Base-by-base conservation (phyloP, 1,139 yeast species). In the Kazachstania sp. region DNA sequence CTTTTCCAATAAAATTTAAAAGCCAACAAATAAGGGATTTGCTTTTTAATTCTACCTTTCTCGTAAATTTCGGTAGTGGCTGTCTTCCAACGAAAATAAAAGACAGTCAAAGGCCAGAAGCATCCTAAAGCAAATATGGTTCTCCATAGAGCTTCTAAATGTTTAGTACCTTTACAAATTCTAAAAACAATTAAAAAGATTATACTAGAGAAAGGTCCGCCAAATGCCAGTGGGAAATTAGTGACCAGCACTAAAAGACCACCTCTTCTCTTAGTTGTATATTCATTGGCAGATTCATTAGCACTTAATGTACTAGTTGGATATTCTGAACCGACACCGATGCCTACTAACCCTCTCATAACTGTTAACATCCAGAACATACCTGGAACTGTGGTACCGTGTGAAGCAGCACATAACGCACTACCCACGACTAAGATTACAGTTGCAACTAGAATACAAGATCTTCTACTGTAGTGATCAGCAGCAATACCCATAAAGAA, bases 281-380 rank as follows among this genome's bases (percentile, higher is more conserved):
- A 44, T 29, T 44, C 46, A 19, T 44, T 44, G 26, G 46, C 46
- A 28, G 46, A 44, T 29, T 44, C 46, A 28, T 44, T 44, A 13
- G 46, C 46, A 39, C 46, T 44, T 18, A 44, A 30, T 6, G 46
- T 44, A 39, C 46, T 44, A 23, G 46, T 44, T 34, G 46, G 46
- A 26, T 44, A 44, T 18, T 44, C 46, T 18, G 46, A 39, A 19
- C 46, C 46, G 12, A 44, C 46, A 34, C 46, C 46, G 28, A 44
- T 44, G 18, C 46, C 46, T 3, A 44, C 46, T 19, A 44, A 28
- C n/a, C 46, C 46, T 35, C 46, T 44, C 46, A 44, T 44, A 6
- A 39, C 41, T 8, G 46, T 44, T 16, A 44, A 18, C 46, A 44
- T 44, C 46, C 46, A 44, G 29, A 44, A 44, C 46, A 44, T 44